Percentiles rank a stretch among this genome's conserved stretches.
phyloP scores from a whole-genome alignment of 2,329 filamentous ascomycete genomes.

The Colletotrichum sp. region DNA sequence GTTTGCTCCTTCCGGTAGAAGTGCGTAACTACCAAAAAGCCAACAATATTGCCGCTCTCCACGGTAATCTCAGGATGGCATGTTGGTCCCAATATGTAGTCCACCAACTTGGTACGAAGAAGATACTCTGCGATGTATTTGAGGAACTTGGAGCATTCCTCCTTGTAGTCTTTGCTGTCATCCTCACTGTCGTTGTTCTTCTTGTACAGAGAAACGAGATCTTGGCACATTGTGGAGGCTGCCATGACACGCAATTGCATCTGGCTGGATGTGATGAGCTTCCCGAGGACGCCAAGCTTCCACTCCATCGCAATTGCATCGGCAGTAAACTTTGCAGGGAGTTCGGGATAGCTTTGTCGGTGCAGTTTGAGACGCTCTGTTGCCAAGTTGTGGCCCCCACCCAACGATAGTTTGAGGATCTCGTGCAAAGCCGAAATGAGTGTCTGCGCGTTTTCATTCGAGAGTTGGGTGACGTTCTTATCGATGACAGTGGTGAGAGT shows the following conservation, averaged over 20 bases:
- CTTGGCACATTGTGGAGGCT: constrained; percentile 73
- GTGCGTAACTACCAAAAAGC: constrained; percentile 81
- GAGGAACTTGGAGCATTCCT: constrained; percentile 49
- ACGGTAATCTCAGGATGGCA: constrained; percentile 91
- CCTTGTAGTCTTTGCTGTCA: constrained; percentile 28
- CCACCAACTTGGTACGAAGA: constrained; percentile 71
- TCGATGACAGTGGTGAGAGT: constrained; percentile 54
- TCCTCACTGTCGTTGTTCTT: constrained; percentile 53
- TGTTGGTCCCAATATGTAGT: constrained; percentile 88
- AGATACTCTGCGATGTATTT: constrained; percentile 74
- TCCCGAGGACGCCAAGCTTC: constrained; percentile 72
- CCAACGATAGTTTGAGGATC: constrained; percentile 47
- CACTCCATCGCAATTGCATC: constrained; percentile 67
- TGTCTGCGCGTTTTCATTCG: constrained; percentile 44
- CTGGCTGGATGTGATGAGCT: constrained; percentile 80
- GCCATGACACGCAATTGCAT: constrained; percentile 90
- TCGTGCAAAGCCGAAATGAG: constrained; percentile 47
- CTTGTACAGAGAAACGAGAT: constrained; percentile 72
- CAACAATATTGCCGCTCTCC: constrained; percentile 82
- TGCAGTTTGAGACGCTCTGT: constrained; percentile 34
- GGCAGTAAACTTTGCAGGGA: constrained; percentile 41
- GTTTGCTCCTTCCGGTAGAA: constrained; percentile 76
- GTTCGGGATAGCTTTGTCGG: constrained; percentile 37
- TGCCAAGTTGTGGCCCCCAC: constrained; percentile 40
- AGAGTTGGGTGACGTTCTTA: constrained; percentile 58